Conservation (phyloP, 225 moss, liverwort and hornwort genomes). For the Physcomitrium patens region DNA sequence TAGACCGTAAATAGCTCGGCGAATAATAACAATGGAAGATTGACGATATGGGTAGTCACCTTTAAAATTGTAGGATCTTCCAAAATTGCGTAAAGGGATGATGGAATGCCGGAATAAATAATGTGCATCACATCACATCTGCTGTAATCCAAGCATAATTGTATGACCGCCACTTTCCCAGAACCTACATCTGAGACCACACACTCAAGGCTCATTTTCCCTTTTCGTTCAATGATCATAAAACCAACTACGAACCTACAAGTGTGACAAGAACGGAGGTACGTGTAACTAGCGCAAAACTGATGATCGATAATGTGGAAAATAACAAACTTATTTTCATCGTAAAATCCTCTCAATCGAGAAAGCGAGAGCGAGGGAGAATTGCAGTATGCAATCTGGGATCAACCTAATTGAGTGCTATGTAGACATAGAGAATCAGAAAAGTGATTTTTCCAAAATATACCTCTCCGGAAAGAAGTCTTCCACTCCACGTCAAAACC, state of each 20-base stretch:
- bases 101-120: slow-evolving; percentile 69
- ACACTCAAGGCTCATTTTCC: slow-evolving; percentile 26
- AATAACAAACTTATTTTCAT: not conserved
- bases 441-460: not conserved
- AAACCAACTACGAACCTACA: not conserved
- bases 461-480: slow-evolving; percentile 67
- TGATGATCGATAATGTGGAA: not conserved
- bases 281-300: not conserved
- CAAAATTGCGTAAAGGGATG: slow-evolving; percentile 54
- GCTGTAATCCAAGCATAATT: slow-evolving; percentile 65
- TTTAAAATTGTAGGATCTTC: slow-evolving; percentile 68
- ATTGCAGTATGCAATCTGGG: not conserved
- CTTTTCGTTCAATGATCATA: not conserved
- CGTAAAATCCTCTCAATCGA: not conserved
- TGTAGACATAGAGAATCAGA: slow-evolving; percentile 7
- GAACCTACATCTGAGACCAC: slow-evolving; percentile 54
- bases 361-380: not conserved
- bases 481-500: slow-evolving; percentile 88
- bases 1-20: not conserved
- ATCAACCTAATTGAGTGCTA: not conserved
- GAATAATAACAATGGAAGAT: slow-evolving; percentile 6
- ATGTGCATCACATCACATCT: slow-evolving; percentile 87
- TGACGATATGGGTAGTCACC: slow-evolving; percentile 39
- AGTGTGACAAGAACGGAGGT: not conserved
- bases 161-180: slow-evolving; percentile 73